Base-by-base conservation (phyloP, 2,329 filamentous ascomycete genomes). In the Penicillium paneum region DNA sequence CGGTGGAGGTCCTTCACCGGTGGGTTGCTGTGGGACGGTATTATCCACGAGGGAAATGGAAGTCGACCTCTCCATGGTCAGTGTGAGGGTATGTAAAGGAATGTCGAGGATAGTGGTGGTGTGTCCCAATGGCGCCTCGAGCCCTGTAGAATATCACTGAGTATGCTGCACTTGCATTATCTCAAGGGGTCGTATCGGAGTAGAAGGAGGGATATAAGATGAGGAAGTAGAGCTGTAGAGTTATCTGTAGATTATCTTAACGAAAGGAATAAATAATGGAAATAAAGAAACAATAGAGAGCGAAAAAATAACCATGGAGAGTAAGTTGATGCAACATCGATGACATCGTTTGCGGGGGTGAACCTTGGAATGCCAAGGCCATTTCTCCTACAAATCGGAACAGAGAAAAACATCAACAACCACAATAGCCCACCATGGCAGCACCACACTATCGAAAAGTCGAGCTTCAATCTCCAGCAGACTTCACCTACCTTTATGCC, bases 391-490 rank as follows among this genome's bases (percentile, higher is more conserved):
- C 48, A 26, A 52, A 51, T 55, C 54, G 52, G 47, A 49, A 57
- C 47, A 52, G 46, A 54, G 21, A 49, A 57, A 56, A 40, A 50
- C 39, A 46, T 41, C 55, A 21, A 10, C 41, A 24, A 45, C 38
- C 46, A 46, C 53, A 47, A 54, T 35, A 24, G 48, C 10, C 51
- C n/a, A 64, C 54, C 51, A 69, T 71, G 64, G 64, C 66, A 56
- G 63, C 70, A 40, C 54, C 54, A 46, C 73, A 78, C 63, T 72
- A 79, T 61, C 76, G 78, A 61, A 79, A 78, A 64, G 74, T 80
- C 64, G 78, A 79, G 56, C 73, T 80, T n/a, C 78, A 80, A 65
- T 76, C 78, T 41, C 69, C 77, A 51, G 71, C 73, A 55, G 78
- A 80, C 68, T 74, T 79, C 47, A 75, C 73, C 49, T 79, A 78